Evolutionary conservation across 1,139 yeast species (phyloP).

Genomic region (Groenewaldozyma sp.): DNA sequence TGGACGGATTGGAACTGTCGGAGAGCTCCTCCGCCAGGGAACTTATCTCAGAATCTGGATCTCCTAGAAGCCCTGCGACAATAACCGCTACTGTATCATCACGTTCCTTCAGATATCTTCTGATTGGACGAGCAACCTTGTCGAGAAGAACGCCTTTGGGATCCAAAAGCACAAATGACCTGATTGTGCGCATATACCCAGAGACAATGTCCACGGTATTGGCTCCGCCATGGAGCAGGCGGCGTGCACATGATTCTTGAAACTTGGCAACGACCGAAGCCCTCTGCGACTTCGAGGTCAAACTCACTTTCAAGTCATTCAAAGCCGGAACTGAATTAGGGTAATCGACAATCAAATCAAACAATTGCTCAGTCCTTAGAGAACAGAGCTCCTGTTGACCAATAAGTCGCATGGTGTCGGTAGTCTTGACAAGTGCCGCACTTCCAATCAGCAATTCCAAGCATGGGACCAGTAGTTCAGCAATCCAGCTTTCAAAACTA

Average conservation of each 20-base stretch:
- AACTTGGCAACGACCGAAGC: constrained; percentile 48
- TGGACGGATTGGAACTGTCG: constrained; percentile 10
- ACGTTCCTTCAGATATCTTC: constrained; percentile 57
- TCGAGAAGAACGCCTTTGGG: constrained; percentile 81
- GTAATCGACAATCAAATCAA: constrained; percentile 47
- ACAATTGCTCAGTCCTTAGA: constrained; percentile 52
- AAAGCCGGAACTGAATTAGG: constrained; percentile 56
- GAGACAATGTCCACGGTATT: constrained; percentile 68
- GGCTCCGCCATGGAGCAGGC: constrained; percentile 71
- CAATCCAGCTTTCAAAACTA: constrained; percentile 13
- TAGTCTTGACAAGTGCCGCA: too few relatives aligned
- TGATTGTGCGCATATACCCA: constrained; percentile 62
- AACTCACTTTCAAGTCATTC: constrained; percentile 44
- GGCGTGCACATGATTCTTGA: constrained; percentile 39
- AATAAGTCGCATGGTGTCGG: background rate
- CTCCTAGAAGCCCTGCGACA: constrained; percentile 63
- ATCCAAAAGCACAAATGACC: constrained; percentile 67
- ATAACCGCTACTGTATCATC: constrained; percentile 63
- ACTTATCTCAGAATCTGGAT: constrained; percentile 37
- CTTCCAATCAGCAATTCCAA: constrained; percentile 1
- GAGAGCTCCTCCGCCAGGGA: constrained; percentile 49
- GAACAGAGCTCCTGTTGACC: constrained; percentile 16
- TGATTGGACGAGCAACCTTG: constrained; percentile 64
- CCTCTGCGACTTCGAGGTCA: constrained; percentile 33
- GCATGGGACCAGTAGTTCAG: constrained; percentile 6